Evolutionary conservation across 352 stramenopile species (phyloP), one percentile per base, ranked within the genome.

Genomic region (Phytophthora constricta): DNA sequence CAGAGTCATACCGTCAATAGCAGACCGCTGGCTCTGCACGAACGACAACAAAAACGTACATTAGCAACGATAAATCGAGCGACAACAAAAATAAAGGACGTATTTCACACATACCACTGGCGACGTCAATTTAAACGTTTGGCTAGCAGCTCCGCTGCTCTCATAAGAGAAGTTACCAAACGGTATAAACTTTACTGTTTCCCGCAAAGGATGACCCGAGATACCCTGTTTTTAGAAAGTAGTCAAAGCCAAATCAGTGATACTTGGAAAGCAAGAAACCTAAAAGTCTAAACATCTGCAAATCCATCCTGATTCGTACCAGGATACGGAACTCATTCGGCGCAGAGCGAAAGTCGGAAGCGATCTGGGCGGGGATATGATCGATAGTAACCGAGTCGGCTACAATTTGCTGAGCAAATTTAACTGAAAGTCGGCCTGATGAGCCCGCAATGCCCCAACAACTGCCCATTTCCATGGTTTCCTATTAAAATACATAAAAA

Each of bases 391-490:
- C 68, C 3, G 82, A 62, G 9, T 91, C 78, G 14, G 77, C 77
- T 46, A 93, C 54, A 46, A 96, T 86, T 48, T 83, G 80, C 5
- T 80, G 62, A 9, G 76, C 64, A 39, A 96, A 92, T 26, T 86
- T 87, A 16, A 97, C 80, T 0, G 90, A 92, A 13, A 97, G 74
- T 10, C 78, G 86, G 19, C 89, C 90, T 8, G 65, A 74, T 5
- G 72, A 61, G 0, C 87, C 82, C 5, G 59, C 55, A 31, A 96
- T 76, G 20, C 77, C 80, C 86, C 88, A 97, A 61, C 90, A 97
- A 39, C 80, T 92, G 14, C 90, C 90, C 14, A 96, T 86, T 58
- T 93, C 87, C 66, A 90, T 91, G 16, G 87, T 92, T 85, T 92
- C 82, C 84, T 93, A 57, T 9, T 41, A 10, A 31, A 43, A 7